phyloP scores from a whole-genome alignment of 192 early-diverging fungal genomes.

The Chytriomyces sp. region DNA sequence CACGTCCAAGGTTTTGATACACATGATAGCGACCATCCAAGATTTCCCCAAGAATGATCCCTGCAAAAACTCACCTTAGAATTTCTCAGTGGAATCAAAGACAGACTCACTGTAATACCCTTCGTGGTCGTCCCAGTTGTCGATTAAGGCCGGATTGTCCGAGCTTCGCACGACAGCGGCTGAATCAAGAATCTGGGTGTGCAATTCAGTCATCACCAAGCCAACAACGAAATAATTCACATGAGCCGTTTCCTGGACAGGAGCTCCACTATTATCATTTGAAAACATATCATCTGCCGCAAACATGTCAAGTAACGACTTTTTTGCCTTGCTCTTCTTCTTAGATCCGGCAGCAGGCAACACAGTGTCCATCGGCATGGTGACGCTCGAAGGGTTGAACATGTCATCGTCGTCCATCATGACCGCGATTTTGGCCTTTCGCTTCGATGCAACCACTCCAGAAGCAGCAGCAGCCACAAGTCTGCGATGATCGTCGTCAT shows the following conservation, averaged over 20 bases:
- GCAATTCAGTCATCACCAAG: neutral
- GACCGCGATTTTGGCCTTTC: slow-evolving; percentile 3
- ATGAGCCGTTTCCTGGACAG: slow-evolving; percentile 27
- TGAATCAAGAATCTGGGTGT: slow-evolving; percentile 42
- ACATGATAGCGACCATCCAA: slow-evolving; percentile 87
- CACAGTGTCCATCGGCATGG: neutral
- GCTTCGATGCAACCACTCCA: neutral
- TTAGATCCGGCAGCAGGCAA: neutral
- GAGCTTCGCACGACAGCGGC: slow-evolving; percentile 43
- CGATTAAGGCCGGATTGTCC: slow-evolving; percentile 60
- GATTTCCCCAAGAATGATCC: slow-evolving; percentile 82
- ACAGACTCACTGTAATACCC: slow-evolving; percentile 91
- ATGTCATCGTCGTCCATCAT: slow-evolving; percentile 25
- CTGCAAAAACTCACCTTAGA: slow-evolving; percentile 3
- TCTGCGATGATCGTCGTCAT: slow-evolving; percentile 55
- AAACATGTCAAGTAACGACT: slow-evolving; percentile 66
- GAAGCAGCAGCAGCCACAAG: neutral
- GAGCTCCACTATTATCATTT: slow-evolving; percentile 30
- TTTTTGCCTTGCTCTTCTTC: slow-evolving; percentile 3
- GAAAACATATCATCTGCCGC: slow-evolving; percentile 79
- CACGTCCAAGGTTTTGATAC: slow-evolving; percentile 82
- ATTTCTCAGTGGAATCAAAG: neutral
- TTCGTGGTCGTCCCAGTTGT: slow-evolving; percentile 96
- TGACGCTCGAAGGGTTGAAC: slow-evolving; percentile 18
- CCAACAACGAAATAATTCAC: slow-evolving; percentile 13